These are phyloP conservation scores for Alternaria sp. DNA, from an alignment of 2,329 filamentous ascomycete genomes.

Conservation along the genomic window DNA sequence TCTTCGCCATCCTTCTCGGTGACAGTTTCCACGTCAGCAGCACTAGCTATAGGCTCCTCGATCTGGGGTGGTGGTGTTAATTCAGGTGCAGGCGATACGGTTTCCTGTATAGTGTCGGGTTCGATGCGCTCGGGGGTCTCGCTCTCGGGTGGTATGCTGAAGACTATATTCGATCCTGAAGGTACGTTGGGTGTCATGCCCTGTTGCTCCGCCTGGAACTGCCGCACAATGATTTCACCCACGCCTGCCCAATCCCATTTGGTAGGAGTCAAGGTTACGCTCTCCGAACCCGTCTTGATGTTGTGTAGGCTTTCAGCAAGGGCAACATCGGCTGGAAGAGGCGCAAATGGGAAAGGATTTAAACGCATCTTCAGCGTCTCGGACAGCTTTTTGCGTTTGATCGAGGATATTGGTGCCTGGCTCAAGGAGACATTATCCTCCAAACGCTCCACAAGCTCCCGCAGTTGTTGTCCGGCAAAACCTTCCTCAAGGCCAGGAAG, in stretches of 20 bases:
- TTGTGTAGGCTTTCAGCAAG: conserved; percentile 24
- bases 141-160: conserved; percentile 52
- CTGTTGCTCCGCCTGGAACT: conserved; percentile 54
- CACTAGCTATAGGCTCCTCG: neutral
- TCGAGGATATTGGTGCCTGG: conserved; percentile 60
- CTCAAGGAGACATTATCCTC: conserved; percentile 65
- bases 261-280: conserved; percentile 43
- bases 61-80: conserved; percentile 11
- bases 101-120: conserved; percentile 17
- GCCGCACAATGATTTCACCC: conserved; percentile 59
- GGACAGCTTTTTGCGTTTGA: conserved; percentile 61
- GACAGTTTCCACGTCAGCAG: neutral
- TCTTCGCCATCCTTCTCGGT: conserved; percentile 25
- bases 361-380: conserved; percentile 62
- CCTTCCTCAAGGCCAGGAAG: conserved; percentile 61
- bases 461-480: conserved; percentile 48
- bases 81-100: conserved; percentile 14
- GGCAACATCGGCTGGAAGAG: conserved; percentile 48
- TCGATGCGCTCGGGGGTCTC: conserved; percentile 30
- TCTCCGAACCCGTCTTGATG: conserved; percentile 45
- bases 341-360: conserved; percentile 60
- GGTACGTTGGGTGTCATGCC: conserved; percentile 37
- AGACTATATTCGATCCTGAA: conserved; percentile 53
- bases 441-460: conserved; percentile 58
- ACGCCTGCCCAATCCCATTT: conserved; percentile 59